Percentiles rank a stretch among this genome's conserved stretches.
phyloP scores from a whole-genome alignment of 2,329 filamentous ascomycete genomes.

The Hortaea sp. region DNA sequence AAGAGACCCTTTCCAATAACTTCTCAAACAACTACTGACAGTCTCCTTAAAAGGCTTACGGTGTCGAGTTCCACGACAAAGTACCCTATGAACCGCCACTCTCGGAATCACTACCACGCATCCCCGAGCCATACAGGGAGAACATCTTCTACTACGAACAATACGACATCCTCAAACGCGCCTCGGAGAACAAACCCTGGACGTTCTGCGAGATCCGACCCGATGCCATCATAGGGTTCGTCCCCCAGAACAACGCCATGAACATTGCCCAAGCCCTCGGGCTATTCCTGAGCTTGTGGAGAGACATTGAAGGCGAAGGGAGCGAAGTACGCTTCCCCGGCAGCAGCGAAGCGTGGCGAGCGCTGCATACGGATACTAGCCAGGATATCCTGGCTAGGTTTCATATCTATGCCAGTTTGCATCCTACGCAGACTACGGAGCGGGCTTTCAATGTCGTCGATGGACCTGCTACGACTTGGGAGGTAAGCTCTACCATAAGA shows the following conservation, averaged over 20 bases:
- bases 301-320: constrained; percentile 26
- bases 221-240: constrained; percentile 31
- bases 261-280: constrained; percentile 24
- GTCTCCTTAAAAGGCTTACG: constrained; percentile 20
- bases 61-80: constrained; percentile 32
- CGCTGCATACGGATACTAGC: constrained; percentile 26
- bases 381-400: constrained; percentile 25
- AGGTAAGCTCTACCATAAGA: background rate
- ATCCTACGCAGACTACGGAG: constrained; percentile 4
- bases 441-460: constrained; percentile 18
- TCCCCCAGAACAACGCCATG: constrained; percentile 29
- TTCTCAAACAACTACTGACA: background rate
- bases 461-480: constrained; percentile 13
- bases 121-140: constrained; percentile 20
- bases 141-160: constrained; percentile 30
- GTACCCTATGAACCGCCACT: constrained; percentile 28
- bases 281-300: constrained; percentile 26
- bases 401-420: constrained; percentile 10
- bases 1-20: too few relatives aligned
- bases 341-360: constrained; percentile 21
- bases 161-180: constrained; percentile 25
- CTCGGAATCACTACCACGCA: constrained; percentile 21
- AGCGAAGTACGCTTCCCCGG: constrained; percentile 28
- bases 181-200: constrained; percentile 24
- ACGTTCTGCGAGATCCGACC: constrained; percentile 29